Evolutionary conservation across 192 early-diverging fungal genomes (phyloP), one percentile per base, ranked within the genome.

Genomic region (Coemansia sp.): DNA sequence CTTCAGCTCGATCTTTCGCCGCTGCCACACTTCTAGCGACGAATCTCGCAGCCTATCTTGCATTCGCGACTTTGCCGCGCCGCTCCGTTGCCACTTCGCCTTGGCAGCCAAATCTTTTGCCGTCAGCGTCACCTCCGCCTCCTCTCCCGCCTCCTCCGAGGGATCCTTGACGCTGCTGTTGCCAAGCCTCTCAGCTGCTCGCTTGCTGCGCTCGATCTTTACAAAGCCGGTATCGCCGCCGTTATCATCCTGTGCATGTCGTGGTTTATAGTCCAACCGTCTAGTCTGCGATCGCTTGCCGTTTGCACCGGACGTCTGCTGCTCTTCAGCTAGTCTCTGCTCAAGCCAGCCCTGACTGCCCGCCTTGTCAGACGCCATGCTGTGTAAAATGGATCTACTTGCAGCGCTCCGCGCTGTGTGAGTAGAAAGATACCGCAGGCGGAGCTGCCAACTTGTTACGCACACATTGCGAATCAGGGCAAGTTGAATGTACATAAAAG

Each of bases 1-100:
- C 70, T 66, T 77, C 27, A 77, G 66, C 67, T 82, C 79, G 42
- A 82, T 82, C 44, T 82, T 82, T 63, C 79, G 79, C 56, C 79
- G 74, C 61, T 77, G 70, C 79, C 79, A 82, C 24, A 67, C 74
- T 0, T 44, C 74, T 39, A 82, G 62, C 9, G 67, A 62, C 11
- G 36, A 6, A 33, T 76, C 74, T 36, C 74, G 73, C 13, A 77
- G 62, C 50, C 59, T 35, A 24, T 65, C 70, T 13, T 56, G 60
- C 62, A 74, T 59, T 14, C 42, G 59, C 33, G 57, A 46, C 57
- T 60, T 68, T 13, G 62, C 62, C 16, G 57, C 59, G 3, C 41
- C 41, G 62, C 64, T 73, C 27, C 62, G 67, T 9, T 62, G 64
- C 71, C 70, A 73, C 51, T 76, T 69, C 11, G 34, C 31, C 57